Evolutionary conservation across 2,329 filamentous ascomycete genomes (phyloP).

Genomic region (Aspergillus sp.): DNA sequence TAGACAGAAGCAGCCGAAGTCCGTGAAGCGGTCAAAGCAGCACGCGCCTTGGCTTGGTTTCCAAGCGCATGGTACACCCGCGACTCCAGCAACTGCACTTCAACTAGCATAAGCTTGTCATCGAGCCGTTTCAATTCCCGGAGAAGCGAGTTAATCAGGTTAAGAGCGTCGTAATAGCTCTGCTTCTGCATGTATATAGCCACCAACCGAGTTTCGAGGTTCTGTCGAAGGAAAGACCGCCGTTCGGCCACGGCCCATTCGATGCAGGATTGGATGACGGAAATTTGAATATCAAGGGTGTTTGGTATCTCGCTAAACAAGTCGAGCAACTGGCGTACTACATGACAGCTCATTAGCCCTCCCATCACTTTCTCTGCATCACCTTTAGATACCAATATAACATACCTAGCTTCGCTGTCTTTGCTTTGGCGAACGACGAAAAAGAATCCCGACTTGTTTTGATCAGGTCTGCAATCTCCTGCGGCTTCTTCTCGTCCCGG

Average conservation of each 20-base stretch:
- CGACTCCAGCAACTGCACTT: conserved; percentile 96
- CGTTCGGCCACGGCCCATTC: conserved; percentile 97
- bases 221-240: conserved; percentile 94
- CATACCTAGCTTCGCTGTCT: conserved; percentile 95
- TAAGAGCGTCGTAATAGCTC: conserved; percentile 94
- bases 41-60: conserved; percentile 93
- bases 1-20: conserved; percentile 97
- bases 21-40: conserved; percentile 88
- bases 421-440: conserved; percentile 96
- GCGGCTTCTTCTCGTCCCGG: conserved; percentile 73
- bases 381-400: background rate
- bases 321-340: conserved; percentile 95
- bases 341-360: background rate
- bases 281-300: conserved; percentile 89
- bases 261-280: conserved; percentile 98
- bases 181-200: conserved; percentile 95
- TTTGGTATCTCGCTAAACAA: conserved; percentile 92
- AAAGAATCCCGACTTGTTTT: conserved; percentile 87
- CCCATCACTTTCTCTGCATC: background rate
- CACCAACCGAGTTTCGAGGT: conserved; percentile 94
- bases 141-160: conserved; percentile 92
- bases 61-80: conserved; percentile 96
- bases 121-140: conserved; percentile 97
- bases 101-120: conserved; percentile 96
- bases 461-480: conserved; percentile 86